Base-by-base conservation (phyloP, 129 eudicot genomes). In the Flaveria sonorensis region DNA sequence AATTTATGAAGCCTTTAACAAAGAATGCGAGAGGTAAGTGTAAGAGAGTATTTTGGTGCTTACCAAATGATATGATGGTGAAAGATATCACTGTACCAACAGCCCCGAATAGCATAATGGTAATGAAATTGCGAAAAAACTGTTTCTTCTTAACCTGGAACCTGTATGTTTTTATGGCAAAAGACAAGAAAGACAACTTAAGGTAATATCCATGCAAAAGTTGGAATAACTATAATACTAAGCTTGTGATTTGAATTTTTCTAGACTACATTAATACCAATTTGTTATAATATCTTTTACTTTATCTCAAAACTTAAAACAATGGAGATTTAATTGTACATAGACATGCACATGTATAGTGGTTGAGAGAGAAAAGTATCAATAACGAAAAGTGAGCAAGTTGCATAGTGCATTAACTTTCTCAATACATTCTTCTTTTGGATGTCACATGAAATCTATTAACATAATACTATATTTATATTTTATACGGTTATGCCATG, bases 131-230 rank as follows among this genome's bases (percentile, higher is more conserved):
- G 51, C 97, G 90, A 42, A 92, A 92, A 77, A 92, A 92, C 52
- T 90, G 96, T 81, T 92, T 92, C 94, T 90, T 92, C 68, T 93
- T 93, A 45, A 93, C 98, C 88, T 93, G 98, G 72, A 93, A 93
- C 82, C 98, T 93, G 97, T 75, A 28, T 62, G 64, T 61, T 73
- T 53, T 65, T 16, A 55, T n/a, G 30, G 50, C 6, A 43, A 74
- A 24, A 46, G 40, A 23, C 26, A 60, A 23, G 45, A 28, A 71
- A 47, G 73, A 66, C 47, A 14, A 46, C 9, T 70, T 52, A 70
- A 80, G n/a, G 28, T 67, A 32, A 36, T 20, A 30, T 47, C 52
- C 64, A 73, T 73, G 84, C 52, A 66, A 65, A 13, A 53, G 16
- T 28, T 10, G 3, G 10, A 73, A 73, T 43, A 36, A 72, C 57